Conservation (phyloP, 148 eudicot species). For the Silene uniflora region DNA sequence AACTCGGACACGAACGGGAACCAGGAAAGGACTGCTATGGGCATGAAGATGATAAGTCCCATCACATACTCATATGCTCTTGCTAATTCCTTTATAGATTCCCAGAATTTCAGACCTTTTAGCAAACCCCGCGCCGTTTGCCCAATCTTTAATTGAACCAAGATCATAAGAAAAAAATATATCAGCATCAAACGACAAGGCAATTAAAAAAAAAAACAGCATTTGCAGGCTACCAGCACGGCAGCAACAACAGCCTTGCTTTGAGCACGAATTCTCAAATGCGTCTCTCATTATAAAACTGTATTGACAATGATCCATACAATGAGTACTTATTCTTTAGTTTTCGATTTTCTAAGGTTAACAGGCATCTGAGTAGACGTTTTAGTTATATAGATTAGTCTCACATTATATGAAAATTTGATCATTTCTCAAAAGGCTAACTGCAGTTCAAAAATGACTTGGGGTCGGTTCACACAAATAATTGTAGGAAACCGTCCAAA, state of each 20-base stretch:
- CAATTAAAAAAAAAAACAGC: not conserved
- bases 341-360: too few species aligned
- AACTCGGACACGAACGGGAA: constrained; percentile 93
- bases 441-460: not conserved
- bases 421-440: not conserved
- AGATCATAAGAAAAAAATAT: not conserved
- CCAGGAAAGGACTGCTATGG: constrained; percentile 83
- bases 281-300: not conserved
- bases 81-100: constrained; percentile 83
- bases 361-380: too few species aligned
- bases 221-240: too few species aligned
- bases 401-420: not conserved
- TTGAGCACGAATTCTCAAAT: not conserved
- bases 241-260: not conserved
- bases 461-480: not conserved
- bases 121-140: constrained; percentile 77
- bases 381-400: not conserved
- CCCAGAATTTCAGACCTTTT: constrained; percentile 73
- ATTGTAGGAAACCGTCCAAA: not conserved
- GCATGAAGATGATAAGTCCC: constrained; percentile 77
- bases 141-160: constrained; percentile 41
- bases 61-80: constrained; percentile 84
- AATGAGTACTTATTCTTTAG: too few species aligned
- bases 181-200: not conserved
- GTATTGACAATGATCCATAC: not conserved